Percentiles rank a stretch among this genome's conserved stretches.
Evolutionary conservation across 345 rosid species (phyloP).

Genomic region (Iberis pinnata): DNA sequence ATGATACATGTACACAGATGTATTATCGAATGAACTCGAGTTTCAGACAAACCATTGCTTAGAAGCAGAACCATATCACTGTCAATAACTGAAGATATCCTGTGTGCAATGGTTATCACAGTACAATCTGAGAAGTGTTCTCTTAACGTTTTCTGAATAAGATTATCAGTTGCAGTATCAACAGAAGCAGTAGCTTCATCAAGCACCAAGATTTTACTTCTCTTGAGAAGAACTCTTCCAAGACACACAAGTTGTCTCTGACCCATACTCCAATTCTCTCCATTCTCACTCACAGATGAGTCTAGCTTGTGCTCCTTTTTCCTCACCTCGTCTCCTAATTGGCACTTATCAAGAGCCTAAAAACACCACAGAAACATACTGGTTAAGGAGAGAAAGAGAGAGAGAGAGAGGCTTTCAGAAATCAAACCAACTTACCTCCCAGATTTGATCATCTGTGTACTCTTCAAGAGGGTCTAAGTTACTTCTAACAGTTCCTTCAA

Average conservation of each 20-base stretch:
- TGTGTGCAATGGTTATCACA: conserved; percentile 71
- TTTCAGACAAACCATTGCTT: conserved; percentile 45
- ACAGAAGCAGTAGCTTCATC: conserved; percentile 94
- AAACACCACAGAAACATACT: conserved; percentile 14
- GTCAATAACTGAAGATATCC: conserved; percentile 76
- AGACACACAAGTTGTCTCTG: conserved; percentile 84
- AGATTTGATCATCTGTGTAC: conserved; percentile 69
- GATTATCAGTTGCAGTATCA: conserved; percentile 75
- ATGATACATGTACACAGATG: conserved; percentile 5
- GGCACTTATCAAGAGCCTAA: conserved; percentile 88
- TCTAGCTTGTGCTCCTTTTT: conserved; percentile 69
- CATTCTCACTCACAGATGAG: conserved; percentile 69
- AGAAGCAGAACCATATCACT: conserved; percentile 79
- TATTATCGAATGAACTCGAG: not conserved
- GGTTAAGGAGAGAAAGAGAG: not conserved
- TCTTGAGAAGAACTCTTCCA: conserved; percentile 71
- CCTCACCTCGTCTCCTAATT: conserved; percentile 82
- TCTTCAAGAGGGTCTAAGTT: conserved; percentile 89
- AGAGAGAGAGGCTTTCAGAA: not conserved
- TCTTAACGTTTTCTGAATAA: conserved; percentile 65
- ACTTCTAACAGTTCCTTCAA: conserved; percentile 78
- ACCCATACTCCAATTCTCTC: conserved; percentile 96
- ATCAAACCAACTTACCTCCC: conserved; percentile 56
- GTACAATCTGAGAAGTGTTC: conserved; percentile 63
- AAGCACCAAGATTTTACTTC: conserved; percentile 69